Conservation (phyloP, 1,139 yeast genomes). For the Geotrichum fermentans region DNA sequence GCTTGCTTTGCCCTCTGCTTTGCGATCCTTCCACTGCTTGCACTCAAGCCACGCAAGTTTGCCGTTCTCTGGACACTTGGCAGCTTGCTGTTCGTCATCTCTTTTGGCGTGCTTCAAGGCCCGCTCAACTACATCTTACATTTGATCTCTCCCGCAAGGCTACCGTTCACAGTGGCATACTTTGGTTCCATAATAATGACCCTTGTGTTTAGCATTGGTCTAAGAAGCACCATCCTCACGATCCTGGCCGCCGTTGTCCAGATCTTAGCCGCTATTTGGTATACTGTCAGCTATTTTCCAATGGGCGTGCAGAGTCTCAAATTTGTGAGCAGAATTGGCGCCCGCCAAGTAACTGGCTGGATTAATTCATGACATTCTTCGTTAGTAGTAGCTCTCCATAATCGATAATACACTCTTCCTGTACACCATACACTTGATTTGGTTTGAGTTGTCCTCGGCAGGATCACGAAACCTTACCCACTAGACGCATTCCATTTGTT, state of each 20-base stretch:
- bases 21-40: slow-evolving; percentile 80
- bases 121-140: slow-evolving; percentile 76
- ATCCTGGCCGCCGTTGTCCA: slow-evolving; percentile 71
- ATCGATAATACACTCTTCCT: too few species aligned
- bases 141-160: slow-evolving; percentile 65
- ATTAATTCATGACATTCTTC: slow-evolving; percentile 36
- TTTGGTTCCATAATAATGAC: slow-evolving; percentile 70
- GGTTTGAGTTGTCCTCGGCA: too few species aligned
- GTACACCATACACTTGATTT: too few species aligned
- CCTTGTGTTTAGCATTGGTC: slow-evolving; percentile 51
- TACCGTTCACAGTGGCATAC: slow-evolving; percentile 75
- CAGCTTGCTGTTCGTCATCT: slow-evolving; percentile 73
- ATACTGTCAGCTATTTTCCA: slow-evolving; percentile 89
- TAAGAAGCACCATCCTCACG: slow-evolving; percentile 67
- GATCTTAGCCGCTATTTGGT: slow-evolving; percentile 79
- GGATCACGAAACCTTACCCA: not conserved
- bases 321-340: slow-evolving; percentile 71
- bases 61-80: slow-evolving; percentile 87
- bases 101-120: slow-evolving; percentile 90
- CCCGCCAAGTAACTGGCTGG: slow-evolving; percentile 58
- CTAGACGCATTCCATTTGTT: not conserved
- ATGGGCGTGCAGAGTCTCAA: slow-evolving; percentile 87
- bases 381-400: too few species aligned
- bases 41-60: slow-evolving; percentile 85
- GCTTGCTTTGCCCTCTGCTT: slow-evolving; percentile 80